Evolutionary conservation across 805 yeast genomes (phyloP), one percentile per base, ranked within the genome.

Genomic region (Myxozyma kluyveri): DNA sequence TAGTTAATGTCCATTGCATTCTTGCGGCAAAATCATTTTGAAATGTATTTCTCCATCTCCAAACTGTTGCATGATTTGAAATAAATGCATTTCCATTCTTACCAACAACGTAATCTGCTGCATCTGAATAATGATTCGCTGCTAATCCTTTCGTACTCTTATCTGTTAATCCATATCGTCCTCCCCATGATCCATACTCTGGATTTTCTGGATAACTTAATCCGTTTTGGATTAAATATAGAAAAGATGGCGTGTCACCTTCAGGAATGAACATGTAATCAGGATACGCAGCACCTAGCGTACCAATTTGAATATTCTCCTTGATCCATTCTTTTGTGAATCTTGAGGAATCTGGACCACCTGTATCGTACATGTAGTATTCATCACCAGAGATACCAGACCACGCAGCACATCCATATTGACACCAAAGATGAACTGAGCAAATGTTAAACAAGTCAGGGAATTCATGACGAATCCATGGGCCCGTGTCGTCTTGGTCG

Each of bases 401-500:
- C 49, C 49, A 45, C 12, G 48, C 19, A 18, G 49, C 49, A 21
- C 19, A 18, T 2, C 47, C 47, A 31, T 45, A 45, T 31, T 45
- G 49, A 26, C 38, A 37, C 47, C 48, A 45, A 3, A 32, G 35
- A 19, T 45, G 49, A 12, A 37, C 23, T 9, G 49, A 45, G 22
- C 23, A 9, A n/a, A 45, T 38, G 44, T 45, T 37, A 24, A 45
- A 36, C 47, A 45, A 6, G 18, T 45, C 37, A 12, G 49, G 49
- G 19, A 38, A 45, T 17, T 36, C 12, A 22, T 17, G 36, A 12
- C 49, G 43, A 7, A 45, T 38, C 35, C 31, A 37, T 17, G 17
- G 23, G 23, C 49, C 49, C 17, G 49, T 45, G 44, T 45, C 38
- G 27, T 45, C 49, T 23, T 45, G 49, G 27, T 45, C 49, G 9